Base-by-base conservation (phyloP, 1,139 yeast species). In the Diutina siamensis region DNA sequence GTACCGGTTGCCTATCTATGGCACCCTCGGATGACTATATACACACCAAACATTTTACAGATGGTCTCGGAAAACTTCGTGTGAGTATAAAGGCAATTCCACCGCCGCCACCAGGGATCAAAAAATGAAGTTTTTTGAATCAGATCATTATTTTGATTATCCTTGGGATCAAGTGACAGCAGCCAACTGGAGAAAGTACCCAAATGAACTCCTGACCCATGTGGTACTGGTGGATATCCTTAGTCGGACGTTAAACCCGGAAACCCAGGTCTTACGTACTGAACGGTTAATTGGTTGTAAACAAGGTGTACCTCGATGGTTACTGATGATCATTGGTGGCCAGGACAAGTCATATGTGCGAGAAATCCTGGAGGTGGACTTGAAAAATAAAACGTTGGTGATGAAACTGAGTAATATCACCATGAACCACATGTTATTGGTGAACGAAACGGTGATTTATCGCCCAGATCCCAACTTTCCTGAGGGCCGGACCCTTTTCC, bases 121-220 rank as follows among this genome's bases (percentile, higher is more conserved):
- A 7, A 7, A 5, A 10, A 88, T 89, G 97, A 87, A 83, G 63
- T 71, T 88, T 48, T 88, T 86, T 58, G 78, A 77, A 46, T 74
- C 85, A 40, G 62, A 70, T 20, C 92, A 84, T 59, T 67, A 64
- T 34, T 89, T 87, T 62, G 68, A 77, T 50, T 89, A 89, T 57
- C 77, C 94, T 0, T 89, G 97, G 97, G 95, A 84, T 36, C 88
- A 86, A 57, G 95, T 92, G 18, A 84, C 95, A 1, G 89, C 95
- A 0, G 97, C 97, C 49, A 89, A 92, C 62, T 92, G 98, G 98
- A 80, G 78, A 53, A 92, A 92, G 57, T 92, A 92, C 63, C 98
- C 98, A 15, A 92, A 92, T 53, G 95, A 88, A 57, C 71, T 83
- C 50, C 82, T 95, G 7, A 76, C 94, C 0, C 98, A 92, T 64